phyloP scores from a whole-genome alignment of 208 protist species.

The Trypanosoma grayi region DNA sequence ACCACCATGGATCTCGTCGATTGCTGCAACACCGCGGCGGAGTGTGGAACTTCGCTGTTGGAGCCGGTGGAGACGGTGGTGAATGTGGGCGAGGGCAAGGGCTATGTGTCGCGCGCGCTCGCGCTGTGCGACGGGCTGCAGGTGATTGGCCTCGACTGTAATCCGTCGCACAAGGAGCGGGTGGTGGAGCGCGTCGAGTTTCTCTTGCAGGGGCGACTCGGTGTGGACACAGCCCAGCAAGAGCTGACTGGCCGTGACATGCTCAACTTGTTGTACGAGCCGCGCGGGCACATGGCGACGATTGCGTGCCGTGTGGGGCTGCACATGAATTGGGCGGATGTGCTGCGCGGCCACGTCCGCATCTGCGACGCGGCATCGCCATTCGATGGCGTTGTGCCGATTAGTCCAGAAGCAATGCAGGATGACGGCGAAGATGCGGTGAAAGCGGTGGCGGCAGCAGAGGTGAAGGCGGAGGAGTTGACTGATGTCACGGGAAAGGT shows the following conservation, averaged over 20 bases:
- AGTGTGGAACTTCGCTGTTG: neutral
- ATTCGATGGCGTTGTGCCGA: neutral
- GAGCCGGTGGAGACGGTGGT: constrained; percentile 55
- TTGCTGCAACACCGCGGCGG: constrained; percentile 27
- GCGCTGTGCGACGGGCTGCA: constrained; percentile 77
- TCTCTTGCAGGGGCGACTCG: constrained; percentile 47
- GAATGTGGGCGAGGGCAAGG: constrained; percentile 91
- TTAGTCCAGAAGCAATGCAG: too few relatives aligned
- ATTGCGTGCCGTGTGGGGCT: constrained; percentile 59
- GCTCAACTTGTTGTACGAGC: constrained; percentile 76
- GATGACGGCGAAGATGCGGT: neutral
- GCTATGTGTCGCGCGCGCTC: constrained; percentile 81
- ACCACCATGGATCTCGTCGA: constrained; percentile 56
- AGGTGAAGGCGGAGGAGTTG: neutral
- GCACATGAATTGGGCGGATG: constrained; percentile 43
- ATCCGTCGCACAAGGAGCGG: constrained; percentile 78
- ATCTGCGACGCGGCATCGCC: constrained; percentile 17
- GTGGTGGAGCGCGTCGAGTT: constrained; percentile 56
- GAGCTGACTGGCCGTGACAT: constrained; percentile 23
- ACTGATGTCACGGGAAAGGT: constrained; percentile 27
- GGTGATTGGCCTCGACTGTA: constrained; percentile 88
- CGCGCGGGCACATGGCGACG: constrained; percentile 61
- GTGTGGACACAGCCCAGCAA: constrained; percentile 17
- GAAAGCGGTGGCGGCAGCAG: neutral
- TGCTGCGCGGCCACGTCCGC: constrained; percentile 53